Evolutionary conservation across 2,329 filamentous ascomycete species (phyloP).

Genomic region (Rhynchosporium agropyri): DNA sequence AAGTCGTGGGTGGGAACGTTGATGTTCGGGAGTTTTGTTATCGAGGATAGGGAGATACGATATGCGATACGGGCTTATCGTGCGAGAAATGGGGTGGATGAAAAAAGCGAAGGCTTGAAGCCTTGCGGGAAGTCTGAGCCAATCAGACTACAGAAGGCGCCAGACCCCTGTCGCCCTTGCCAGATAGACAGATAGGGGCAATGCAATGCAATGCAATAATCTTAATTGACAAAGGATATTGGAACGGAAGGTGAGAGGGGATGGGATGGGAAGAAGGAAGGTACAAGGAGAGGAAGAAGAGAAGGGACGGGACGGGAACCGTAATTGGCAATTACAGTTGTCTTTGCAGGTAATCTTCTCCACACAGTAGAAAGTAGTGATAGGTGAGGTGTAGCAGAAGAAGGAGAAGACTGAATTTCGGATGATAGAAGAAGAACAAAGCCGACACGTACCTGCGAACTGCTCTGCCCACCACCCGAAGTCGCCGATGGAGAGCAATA

Average conservation of each 20-base stretch:
- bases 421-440: slow-evolving; percentile 1
- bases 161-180: slow-evolving; percentile 1
- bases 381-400: not conserved
- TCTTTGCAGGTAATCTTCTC: not conserved
- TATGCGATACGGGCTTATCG: slow-evolving; percentile 14
- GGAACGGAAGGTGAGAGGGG: slow-evolving; percentile 5
- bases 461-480: slow-evolving; percentile 61
- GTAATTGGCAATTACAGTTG: not conserved
- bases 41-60: slow-evolving; percentile 8
- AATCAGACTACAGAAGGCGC: slow-evolving; percentile 5
- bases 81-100: slow-evolving; percentile 10
- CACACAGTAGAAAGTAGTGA: not conserved
- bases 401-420: not conserved
- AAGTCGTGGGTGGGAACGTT: slow-evolving; percentile 36
- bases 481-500: slow-evolving; percentile 67
- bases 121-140: slow-evolving; percentile 1
- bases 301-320: not conserved
- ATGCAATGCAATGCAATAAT: not conserved
- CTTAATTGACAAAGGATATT: slow-evolving; percentile 17
- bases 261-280: not conserved
- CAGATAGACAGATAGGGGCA: slow-evolving; percentile 18
- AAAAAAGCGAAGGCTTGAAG: slow-evolving; percentile 16
- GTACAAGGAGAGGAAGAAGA: not conserved
- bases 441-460: slow-evolving; percentile 56
- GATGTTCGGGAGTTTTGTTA: slow-evolving; percentile 16